Percentiles rank a stretch among this genome's conserved stretches.
These are phyloP conservation scores for Dittrichia graveolens DNA, from an alignment of 129 eudicot species.

Conservation along the genomic window DNA sequence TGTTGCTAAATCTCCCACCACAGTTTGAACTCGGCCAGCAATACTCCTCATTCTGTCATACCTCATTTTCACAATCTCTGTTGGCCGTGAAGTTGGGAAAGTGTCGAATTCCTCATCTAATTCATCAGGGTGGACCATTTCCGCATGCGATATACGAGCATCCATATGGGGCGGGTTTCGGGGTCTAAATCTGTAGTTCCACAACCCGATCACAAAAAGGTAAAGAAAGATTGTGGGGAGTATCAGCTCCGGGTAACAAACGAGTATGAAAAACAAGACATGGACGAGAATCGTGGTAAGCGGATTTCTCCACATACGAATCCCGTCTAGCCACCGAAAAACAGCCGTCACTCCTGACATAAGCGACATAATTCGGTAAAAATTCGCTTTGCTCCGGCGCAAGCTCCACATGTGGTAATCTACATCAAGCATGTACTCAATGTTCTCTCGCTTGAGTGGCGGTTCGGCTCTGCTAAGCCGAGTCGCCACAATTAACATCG, in stretches of 20 bases:
- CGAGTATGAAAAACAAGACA: slow-evolving; percentile 66
- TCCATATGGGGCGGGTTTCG: slow-evolving; percentile 90
- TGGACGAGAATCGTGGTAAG: slow-evolving; percentile 79
- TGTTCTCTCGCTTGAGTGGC: slow-evolving; percentile 71
- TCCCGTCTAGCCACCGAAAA: slow-evolving; percentile 61
- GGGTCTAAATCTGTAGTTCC: slow-evolving; percentile 85
- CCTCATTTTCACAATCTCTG: slow-evolving; percentile 67
- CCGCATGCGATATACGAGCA: slow-evolving; percentile 86
- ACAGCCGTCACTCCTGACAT: slow-evolving; percentile 59
- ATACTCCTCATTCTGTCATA: slow-evolving; percentile 84
- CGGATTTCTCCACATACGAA: slow-evolving; percentile 79
- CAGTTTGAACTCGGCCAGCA: slow-evolving; percentile 79
- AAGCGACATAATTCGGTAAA: slow-evolving; percentile 70
- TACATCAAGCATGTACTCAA: slow-evolving; percentile 88
- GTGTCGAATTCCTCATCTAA: slow-evolving; percentile 90
- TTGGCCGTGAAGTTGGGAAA: slow-evolving; percentile 66
- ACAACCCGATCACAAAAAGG: slow-evolving; percentile 78
- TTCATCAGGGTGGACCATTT: slow-evolving; percentile 67
- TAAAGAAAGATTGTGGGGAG: slow-evolving; percentile 84
- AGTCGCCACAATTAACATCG: slow-evolving; percentile 70
- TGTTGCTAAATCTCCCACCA: slow-evolving; percentile 78
- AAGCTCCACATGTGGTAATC: slow-evolving; percentile 85
- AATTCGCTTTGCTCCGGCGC: slow-evolving; percentile 88
- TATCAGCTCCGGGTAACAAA: slow-evolving; percentile 87
- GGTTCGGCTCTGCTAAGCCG: slow-evolving; percentile 84